Evolutionary conservation across 2,329 filamentous ascomycete species (phyloP), one percentile per base, ranked within the genome.

Genomic region (Exophiala sp.): DNA sequence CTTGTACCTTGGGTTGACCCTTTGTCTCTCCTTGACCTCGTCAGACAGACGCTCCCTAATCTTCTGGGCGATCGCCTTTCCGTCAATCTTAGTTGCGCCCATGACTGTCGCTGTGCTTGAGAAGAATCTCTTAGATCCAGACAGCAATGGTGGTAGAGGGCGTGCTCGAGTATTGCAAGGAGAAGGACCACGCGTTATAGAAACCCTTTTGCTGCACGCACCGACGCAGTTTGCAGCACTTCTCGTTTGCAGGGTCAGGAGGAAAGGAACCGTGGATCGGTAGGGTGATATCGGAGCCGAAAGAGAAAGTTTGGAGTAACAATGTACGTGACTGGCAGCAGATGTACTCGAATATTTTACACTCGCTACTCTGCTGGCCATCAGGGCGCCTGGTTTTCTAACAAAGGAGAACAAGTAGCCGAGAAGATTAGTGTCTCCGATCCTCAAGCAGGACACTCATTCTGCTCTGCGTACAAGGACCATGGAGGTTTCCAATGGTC

Each of bases 81-180:
- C 94, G 77, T 99, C 94, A 67, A 99, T 94, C 79, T 91, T 96
- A 66, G 81, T 83, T 63, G 90, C 92, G 65, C 84, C 83, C 91
- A 96, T 97, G 68, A 75, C 78, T 73, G 75, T 68, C 64, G 76
- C 64, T 60, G 80, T 83, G 63, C 69, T 75, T 59, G 77, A 78
- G 67, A 84, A 81, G 41, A n/a, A 7, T 36, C 52, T 47, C 40
- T 46, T 38, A 10, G n/a, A 32, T 9, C 10, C 24, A 36, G 50
- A 62, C 50, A 68, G 68, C 52, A 51, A 61, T 52, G 55, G 52
- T 56, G 58, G 50, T 55, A 50, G 55, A 47, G 58, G 50, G 16
- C n/a, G 16, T 32, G 24, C 34, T 47, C 47, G 44, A 24, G 45
- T 38, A 44, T 43, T 44, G 35, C 35, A 12, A 43, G 8, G 3